Conservation (phyloP, 2,329 filamentous ascomycete genomes). For the Didymella keratinophila region DNA sequence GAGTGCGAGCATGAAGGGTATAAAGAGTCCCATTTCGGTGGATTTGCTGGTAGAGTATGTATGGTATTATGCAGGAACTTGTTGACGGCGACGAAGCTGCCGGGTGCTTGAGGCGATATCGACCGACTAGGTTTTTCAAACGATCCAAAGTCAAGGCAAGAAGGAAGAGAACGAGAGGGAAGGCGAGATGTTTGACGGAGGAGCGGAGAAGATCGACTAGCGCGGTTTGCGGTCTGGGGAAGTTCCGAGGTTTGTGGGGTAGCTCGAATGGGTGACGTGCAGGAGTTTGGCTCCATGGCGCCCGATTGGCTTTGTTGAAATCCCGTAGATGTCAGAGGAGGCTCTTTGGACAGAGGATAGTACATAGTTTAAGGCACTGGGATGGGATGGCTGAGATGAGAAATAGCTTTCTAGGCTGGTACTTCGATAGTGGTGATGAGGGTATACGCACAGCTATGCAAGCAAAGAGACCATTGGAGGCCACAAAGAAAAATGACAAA, state of each 20-base stretch:
- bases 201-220: conserved; percentile 25
- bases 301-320: conserved; percentile 13
- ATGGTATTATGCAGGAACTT: background rate
- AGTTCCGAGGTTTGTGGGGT: conserved; percentile 26
- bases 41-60: background rate
- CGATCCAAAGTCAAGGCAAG: background rate
- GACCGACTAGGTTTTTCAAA: background rate
- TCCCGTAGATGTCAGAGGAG: background rate
- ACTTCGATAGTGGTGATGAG: background rate
- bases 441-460: conserved; percentile 10
- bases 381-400: background rate
- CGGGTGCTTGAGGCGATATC: background rate
- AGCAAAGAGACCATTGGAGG: background rate
- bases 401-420: background rate
- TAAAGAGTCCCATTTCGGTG: conserved; percentile 18
- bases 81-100: background rate
- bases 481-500: no score
- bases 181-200: conserved; percentile 14
- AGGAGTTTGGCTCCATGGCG: background rate
- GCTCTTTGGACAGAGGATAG: background rate
- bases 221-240: conserved; percentile 5
- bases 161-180: background rate
- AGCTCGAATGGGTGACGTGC: conserved; percentile 11
- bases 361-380: background rate
- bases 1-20: conserved; percentile 28